Conservation (phyloP, 352 stramenopile species). For the Pythium angustatum region DNA sequence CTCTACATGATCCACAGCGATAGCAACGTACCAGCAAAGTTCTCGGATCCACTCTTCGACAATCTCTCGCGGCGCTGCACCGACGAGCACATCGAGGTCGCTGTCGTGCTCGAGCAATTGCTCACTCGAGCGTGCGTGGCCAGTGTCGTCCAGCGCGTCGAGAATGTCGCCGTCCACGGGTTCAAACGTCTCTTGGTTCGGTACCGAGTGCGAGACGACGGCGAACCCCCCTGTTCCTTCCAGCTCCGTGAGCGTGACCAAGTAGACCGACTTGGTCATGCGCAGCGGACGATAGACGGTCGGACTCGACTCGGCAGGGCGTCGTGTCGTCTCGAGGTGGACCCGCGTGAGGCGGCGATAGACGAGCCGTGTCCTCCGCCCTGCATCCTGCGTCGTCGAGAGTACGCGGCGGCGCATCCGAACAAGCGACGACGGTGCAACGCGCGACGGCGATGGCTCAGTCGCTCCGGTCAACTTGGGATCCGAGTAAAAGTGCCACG, state of each 20-base stretch:
- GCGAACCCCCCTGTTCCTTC: neutral
- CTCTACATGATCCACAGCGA: neutral
- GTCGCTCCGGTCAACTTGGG: neutral
- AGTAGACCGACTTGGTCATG: constrained; percentile 20
- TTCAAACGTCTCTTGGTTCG: constrained; percentile 13
- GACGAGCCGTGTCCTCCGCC: neutral
- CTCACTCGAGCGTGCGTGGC: neutral
- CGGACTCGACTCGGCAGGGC: neutral
- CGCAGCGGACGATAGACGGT: neutral
- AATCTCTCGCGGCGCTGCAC: constrained; percentile 3
- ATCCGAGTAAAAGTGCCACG: constrained; percentile 25
- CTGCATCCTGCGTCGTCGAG: neutral
- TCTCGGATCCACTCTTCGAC: constrained; percentile 23
- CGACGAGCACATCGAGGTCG: constrained; percentile 4
- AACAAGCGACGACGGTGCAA: constrained; percentile 11
- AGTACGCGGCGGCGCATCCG: constrained; percentile 5
- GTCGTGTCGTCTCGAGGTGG: neutral
- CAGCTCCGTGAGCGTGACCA: constrained; percentile 2
- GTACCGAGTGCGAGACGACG: constrained; percentile 16
- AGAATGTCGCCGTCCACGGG: neutral
- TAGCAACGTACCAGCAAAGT: constrained; percentile 19
- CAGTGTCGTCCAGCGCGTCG: neutral
- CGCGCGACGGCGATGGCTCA: neutral
- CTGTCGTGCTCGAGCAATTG: constrained; percentile 4
- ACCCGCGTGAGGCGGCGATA: neutral